phyloP scores from a whole-genome alignment of 2,329 filamentous ascomycete species.

The Diaporthe caulivora region DNA sequence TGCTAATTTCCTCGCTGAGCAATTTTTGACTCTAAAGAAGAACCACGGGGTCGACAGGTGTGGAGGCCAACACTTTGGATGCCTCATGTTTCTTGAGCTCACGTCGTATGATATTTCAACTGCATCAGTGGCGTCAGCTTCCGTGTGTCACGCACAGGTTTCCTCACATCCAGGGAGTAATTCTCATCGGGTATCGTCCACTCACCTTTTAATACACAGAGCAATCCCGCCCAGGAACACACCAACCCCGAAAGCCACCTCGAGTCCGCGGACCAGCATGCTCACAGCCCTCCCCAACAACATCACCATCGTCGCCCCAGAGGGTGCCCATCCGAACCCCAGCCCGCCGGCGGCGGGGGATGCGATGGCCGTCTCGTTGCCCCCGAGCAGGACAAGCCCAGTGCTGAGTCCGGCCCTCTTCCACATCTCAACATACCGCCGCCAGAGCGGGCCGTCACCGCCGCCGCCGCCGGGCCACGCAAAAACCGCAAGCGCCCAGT shows the following conservation, averaged over 20 bases:
- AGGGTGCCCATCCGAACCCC: neutral
- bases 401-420: neutral
- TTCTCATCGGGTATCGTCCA: neutral
- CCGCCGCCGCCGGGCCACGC: neutral
- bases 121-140: neutral
- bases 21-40: neutral
- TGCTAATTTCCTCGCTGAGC: too few relatives aligned
- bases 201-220: neutral
- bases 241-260: neutral
- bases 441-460: neutral
- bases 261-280: neutral
- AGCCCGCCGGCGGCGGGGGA: neutral
- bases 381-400: neutral
- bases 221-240: neutral
- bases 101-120: accelerated
- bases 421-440: neutral
- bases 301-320: neutral
- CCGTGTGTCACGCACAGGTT: neutral
- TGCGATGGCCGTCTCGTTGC: too few relatives aligned
- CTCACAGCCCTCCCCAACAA: neutral
- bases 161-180: neutral
- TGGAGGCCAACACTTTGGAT: neutral
- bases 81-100: neutral
- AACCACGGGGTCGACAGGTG: neutral
- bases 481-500: neutral